A percentile compares a stretch with the other conserved stretches of the same genome.
Evolutionary conservation across 345 rosid genomes (phyloP).

Genomic region (Citrus unshiu): DNA sequence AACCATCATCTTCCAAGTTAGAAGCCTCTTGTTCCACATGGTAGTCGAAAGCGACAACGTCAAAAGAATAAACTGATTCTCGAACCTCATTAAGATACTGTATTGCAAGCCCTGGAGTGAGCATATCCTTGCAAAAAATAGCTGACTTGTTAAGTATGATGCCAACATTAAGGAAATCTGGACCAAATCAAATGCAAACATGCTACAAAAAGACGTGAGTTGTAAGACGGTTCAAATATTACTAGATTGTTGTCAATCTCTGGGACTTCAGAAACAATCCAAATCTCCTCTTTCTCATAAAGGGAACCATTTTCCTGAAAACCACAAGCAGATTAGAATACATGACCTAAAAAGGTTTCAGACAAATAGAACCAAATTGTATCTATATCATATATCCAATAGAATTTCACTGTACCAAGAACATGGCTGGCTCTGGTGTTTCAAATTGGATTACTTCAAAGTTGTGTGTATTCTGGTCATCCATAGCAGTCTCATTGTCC

Average conservation of each 20-base stretch:
- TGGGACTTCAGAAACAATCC: slow-evolving; percentile 36
- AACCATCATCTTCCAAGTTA: slow-evolving; percentile 41
- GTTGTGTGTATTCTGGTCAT: slow-evolving; percentile 19
- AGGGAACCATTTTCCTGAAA: slow-evolving; percentile 41
- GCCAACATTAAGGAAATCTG: not conserved
- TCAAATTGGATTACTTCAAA: slow-evolving; percentile 47
- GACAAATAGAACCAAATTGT: not conserved
- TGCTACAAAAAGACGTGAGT: not conserved
- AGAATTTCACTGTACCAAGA: slow-evolving; percentile 41
- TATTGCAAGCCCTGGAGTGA: slow-evolving; percentile 20
- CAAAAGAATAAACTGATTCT: slow-evolving; percentile 52
- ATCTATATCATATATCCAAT: not conserved
- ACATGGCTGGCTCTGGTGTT: slow-evolving; percentile 49
- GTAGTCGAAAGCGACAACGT: slow-evolving; percentile 39
- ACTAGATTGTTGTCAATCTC: slow-evolving; percentile 43
- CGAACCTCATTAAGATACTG: slow-evolving; percentile 34
- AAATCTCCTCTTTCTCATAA: slow-evolving; percentile 30
- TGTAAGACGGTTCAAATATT: not conserved
- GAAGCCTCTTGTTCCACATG: slow-evolving; percentile 31
- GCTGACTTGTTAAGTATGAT: not conserved
- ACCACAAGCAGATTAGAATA: not conserved
- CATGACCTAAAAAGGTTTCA: slow-evolving; percentile 1
- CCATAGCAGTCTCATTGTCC: slow-evolving; percentile 22
- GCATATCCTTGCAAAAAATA: slow-evolving; percentile 48
- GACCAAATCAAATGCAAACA: not conserved